These are phyloP conservation scores for Chlorella sp. DNA, from an alignment of 139 green algal genomes.

Conservation along the genomic window DNA sequence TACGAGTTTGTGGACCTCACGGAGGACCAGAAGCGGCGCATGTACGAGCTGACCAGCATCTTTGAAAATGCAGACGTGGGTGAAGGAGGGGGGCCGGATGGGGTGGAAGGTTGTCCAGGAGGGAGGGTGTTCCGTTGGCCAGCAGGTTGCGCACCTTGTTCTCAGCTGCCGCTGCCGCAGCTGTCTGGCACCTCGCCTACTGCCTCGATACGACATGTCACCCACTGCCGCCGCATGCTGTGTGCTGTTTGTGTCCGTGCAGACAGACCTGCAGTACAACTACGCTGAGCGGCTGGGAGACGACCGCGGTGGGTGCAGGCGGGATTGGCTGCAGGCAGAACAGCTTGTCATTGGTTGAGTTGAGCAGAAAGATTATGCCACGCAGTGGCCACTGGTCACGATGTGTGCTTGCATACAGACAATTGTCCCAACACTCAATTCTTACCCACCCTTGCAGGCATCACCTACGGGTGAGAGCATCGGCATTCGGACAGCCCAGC, in stretches of 20 bases:
- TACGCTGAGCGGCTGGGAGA: slow-evolving; percentile 12
- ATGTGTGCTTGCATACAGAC: no score
- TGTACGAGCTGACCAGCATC: slow-evolving; percentile 41
- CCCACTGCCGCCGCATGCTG: no score
- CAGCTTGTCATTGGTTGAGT: no score
- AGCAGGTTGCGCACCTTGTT: no score
- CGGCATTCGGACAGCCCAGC: no score
- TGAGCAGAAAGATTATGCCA: no score
- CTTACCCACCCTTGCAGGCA: slow-evolving; percentile 6
- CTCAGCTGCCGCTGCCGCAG: no score
- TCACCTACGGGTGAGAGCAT: slow-evolving; percentile 33
- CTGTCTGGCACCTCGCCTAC: no score
- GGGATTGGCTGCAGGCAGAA: not conserved
- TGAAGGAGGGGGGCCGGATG: not conserved
- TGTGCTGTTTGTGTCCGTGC: not conserved
- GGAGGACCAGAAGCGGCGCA: slow-evolving; percentile 29
- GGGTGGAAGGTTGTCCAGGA: not conserved
- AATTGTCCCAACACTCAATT: no score
- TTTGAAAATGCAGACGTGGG: slow-evolving; percentile 42
- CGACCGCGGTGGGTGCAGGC: not conserved
- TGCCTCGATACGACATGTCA: no score
- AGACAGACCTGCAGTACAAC: slow-evolving; percentile 23
- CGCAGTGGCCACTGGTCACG: no score
- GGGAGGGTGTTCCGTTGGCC: no score
- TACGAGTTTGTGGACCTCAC: slow-evolving; percentile 24